Evolutionary conservation across 768 basidiomycete species (phyloP).

Genomic region (Epithele typhae): DNA sequence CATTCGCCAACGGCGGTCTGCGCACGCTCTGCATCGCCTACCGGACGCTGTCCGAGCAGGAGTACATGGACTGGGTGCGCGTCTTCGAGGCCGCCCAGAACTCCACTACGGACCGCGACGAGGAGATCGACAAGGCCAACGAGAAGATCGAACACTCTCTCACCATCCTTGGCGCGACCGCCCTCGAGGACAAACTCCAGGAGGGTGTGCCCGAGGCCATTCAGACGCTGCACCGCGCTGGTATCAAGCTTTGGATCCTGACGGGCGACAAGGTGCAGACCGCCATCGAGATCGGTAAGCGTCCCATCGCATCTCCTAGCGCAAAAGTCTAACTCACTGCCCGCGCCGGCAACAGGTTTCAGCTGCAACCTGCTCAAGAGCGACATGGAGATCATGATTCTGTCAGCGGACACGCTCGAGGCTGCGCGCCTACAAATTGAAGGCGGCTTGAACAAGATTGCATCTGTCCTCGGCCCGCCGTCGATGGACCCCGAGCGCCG

Average conservation of each 20-base stretch:
- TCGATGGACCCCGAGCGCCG: constrained; percentile 54
- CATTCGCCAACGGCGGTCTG: constrained; percentile 89
- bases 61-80: constrained; percentile 78
- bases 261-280: constrained; percentile 98
- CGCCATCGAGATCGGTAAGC: constrained; percentile 87
- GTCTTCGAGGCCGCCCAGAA: constrained; percentile 80
- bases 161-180: constrained; percentile 88
- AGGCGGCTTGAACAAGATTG: constrained; percentile 91
- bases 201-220: constrained; percentile 97
- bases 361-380: constrained; percentile 92
- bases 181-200: constrained; percentile 95
- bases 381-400: constrained; percentile 96
- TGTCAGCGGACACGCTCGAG: constrained; percentile 77
- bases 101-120: constrained; percentile 76
- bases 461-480: constrained; percentile 77
- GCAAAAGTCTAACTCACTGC: neutral
- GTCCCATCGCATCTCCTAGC: neutral
- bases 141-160: constrained; percentile 80
- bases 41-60: constrained; percentile 72
- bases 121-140: constrained; percentile 86
- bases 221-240: constrained; percentile 83
- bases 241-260: constrained; percentile 97
- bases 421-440: constrained; percentile 84
- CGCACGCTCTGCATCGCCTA: constrained; percentile 90
- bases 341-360: constrained; percentile 46